These are phyloP conservation scores for Pterocarpus macrocarpus DNA, from an alignment of 306 rosid species.

Conservation along the genomic window DNA sequence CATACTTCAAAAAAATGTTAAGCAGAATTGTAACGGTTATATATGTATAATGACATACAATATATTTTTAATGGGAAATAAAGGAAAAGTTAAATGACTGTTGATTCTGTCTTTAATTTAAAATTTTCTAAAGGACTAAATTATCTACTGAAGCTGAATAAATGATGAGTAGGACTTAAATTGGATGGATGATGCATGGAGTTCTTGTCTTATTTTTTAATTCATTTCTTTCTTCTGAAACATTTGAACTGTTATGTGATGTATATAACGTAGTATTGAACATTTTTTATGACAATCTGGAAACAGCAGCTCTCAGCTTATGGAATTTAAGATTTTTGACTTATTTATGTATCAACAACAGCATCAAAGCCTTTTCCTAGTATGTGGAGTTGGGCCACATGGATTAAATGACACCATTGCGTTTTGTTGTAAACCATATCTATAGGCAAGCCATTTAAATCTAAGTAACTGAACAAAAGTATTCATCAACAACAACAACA, in stretches of 20 bases:
- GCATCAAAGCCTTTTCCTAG: too few relatives aligned
- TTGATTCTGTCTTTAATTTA: background rate
- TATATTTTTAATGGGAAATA: conserved; percentile 7
- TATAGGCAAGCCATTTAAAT: too few relatives aligned
- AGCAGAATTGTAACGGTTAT: conserved; percentile 14
- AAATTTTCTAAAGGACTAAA: background rate
- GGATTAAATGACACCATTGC: too few relatives aligned
- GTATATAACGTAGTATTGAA: conserved; percentile 4
- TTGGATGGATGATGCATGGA: background rate
- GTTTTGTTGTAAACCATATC: too few relatives aligned
- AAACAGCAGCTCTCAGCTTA: background rate
- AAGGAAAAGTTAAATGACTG: conserved; percentile 17
- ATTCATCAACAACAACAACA: background rate
- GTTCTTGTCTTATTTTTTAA: conserved; percentile 9
- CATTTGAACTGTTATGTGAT: conserved; percentile 21
- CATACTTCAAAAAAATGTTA: conserved; percentile 8
- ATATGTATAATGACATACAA: background rate
- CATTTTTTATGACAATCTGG: background rate
- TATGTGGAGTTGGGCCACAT: too few relatives aligned
- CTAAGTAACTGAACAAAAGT: background rate
- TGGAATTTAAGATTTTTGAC: background rate
- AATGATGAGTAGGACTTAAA: background rate
- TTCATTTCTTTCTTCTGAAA: conserved; percentile 4
- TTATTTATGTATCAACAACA: background rate
- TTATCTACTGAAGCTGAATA: background rate